Base-by-base conservation (phyloP, 1,284 basidiomycete genomes). In the Heterobasidion annosum region DNA sequence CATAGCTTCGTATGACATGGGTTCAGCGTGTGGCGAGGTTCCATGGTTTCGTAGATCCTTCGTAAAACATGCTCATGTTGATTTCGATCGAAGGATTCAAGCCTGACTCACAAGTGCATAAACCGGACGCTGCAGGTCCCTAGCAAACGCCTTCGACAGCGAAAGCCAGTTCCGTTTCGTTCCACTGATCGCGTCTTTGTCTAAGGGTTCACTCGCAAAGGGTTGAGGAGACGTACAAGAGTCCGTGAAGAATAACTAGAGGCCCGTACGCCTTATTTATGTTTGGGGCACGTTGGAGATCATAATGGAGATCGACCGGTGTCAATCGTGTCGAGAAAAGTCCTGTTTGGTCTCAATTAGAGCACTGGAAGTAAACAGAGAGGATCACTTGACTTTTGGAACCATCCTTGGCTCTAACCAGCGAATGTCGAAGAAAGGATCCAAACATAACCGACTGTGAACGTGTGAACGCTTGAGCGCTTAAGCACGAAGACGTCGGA, bases 21-120 rank as follows among this genome's bases (percentile, higher is more conserved):
- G 81, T 8, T 71, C 71, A 10, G 72, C 73, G 64, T 91, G 89
- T 0, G 89, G 88, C 0, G 90, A 92, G 7, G 78, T 69, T 3
- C 91, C 91, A 62, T 93, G 91, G 61, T 94, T 94, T 15, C 92
- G 76, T 10, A 94, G 72, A 67, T 94, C 91, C 86, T 91, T 13
- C 15, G n/a, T 15, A 15, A 3, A 55, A 12, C 37, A 15, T 16
- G 43, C 52, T 10, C 45, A 35, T 15, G 48, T 18, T 35, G 53
- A 49, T 34, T 48, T 46, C 18, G 10, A 8, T n/a, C 7, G 35
- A 46, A 33, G 18, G 43, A 5, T 8, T n/a, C n/a, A 45, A 32
- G 13, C 25, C 35, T 5, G 16, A 64, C 78, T 63, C 58, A 88
- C 87, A n/a, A 94, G 67, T 3, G 85, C 70, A 63, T 90, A 91